Evolutionary conservation across 345 rosid genomes (phyloP), one percentile per base, ranked within the genome.

Genomic region (Camelina laxa): DNA sequence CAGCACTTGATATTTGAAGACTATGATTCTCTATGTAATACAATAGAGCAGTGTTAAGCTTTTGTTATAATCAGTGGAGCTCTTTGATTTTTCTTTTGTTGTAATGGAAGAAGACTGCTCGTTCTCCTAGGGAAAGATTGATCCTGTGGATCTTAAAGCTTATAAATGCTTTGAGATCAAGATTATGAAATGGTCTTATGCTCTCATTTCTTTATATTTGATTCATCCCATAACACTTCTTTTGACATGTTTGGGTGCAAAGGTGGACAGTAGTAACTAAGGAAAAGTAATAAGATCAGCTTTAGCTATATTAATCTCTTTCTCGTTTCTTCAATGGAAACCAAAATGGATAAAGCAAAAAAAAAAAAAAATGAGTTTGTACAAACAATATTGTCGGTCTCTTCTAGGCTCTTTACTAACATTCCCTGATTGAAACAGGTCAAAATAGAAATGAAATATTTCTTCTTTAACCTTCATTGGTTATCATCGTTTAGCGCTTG

Each of bases 401-500:
- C 24, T 36, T 33, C 70, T 64, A 69, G 41, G 64, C 20, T 77
- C 44, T 51, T 62, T 67, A 62, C 45, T 75, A 57, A 75, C 53
- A 75, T 69, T 56, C 21, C 55, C 69, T 71, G 71, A 78, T 9
- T 27, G 70, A 68, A 67, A 35, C 54, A 38, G 51, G 77, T 65
- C 5, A 65, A 48, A 65, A 12, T 5, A 65, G 68, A 67, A 67
- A 39, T 42, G 49, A 65, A 62, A 41, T 60, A 59, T 67, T 55
- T 71, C 49, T 27, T 45, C 75, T 64, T 65, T 49, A 48, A 69
- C 74, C 35, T 1, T 73, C 21, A 73, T 73, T 73, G 71, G 27
- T 27, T 54, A 17, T 53, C 53, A 72, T 13, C 0, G 16, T 65
- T 56, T 65, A 73, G 57, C 19, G 91, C 86, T 21, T 79, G 85